Evolutionary conservation across 768 basidiomycete species (phyloP), one percentile per base, ranked within the genome.

Genomic region (Lactarius hatsudake): DNA sequence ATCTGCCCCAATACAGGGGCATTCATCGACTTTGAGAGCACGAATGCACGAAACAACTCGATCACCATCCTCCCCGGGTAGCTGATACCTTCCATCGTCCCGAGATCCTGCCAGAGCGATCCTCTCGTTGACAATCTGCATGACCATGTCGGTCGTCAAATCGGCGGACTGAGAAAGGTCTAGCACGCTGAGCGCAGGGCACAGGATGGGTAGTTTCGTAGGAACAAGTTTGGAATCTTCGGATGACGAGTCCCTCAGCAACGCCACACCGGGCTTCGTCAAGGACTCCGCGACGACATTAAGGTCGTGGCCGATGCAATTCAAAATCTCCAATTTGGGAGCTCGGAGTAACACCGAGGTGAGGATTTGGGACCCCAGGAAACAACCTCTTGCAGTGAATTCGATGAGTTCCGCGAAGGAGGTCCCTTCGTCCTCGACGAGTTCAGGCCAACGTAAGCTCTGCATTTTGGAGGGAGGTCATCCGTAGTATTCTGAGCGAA

Each of bases 71-170:
- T 64, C 28, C 36, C 53, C 62, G 0, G 59, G 43, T 54, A 60
- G 57, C n/a, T n/a, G 38, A 48, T 61, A 63, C 57, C 40, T 48
- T 56, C 70, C 63, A 48, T 53, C 20, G 12, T 59, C 63, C 20
- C 34, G 12, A 20, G 62, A 59, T 9, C 56, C 26, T 18, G 65
- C 36, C 38, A 71, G 54, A 10, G 30, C 54, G 23, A 62, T 43
- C 36, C 65, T 59, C 51, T 61, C 48, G 17, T 70, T 70, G 38
- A 70, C 69, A 26, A 70, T 59, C 20, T 69, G 65, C 55, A 71
- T 58, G 20, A 70, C 34, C 12, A 65, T 61, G 20, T 69, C 69
- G 5, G 69, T 64, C 55, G 28, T 64, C n/a, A 70, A 38, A 28
- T 23, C 53, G 12, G 56, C 20, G 38, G 61, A 69, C 13, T 61